Percentiles rank a stretch among this genome's conserved stretches.
Evolutionary conservation across 192 early-diverging fungal species (phyloP).

Genomic region (Coemansia sp.): DNA sequence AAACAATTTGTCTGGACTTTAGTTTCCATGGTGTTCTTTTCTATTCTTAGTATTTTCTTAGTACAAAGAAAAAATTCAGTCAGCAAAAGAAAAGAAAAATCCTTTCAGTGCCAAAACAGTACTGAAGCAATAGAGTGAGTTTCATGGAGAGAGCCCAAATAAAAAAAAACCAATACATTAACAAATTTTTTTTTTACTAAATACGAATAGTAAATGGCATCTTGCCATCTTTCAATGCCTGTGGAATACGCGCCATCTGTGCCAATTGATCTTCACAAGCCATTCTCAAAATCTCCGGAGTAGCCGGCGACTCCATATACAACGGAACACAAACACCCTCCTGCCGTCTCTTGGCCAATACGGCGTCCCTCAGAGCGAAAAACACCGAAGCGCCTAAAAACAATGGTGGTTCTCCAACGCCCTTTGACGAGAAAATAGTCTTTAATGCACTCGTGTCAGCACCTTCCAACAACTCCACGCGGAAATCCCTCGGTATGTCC

Average conservation of each 20-base stretch:
- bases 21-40: too few species aligned
- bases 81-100: too few species aligned
- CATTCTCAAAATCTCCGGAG: constrained; percentile 73
- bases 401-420: constrained; percentile 86
- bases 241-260: constrained; percentile 32
- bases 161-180: too few species aligned
- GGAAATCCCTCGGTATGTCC: constrained; percentile 82
- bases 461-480: constrained; percentile 66
- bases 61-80: too few species aligned
- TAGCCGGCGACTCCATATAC: constrained; percentile 74
- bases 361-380: constrained; percentile 79
- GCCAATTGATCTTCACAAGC: constrained; percentile 71
- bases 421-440: constrained; percentile 82
- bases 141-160: neutral
- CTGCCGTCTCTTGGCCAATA: constrained; percentile 64
- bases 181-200: neutral
- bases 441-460: constrained; percentile 60
- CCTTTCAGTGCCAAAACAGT: too few species aligned
- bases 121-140: too few species aligned
- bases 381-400: constrained; percentile 79
- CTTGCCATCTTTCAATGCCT: constrained; percentile 28
- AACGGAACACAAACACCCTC: constrained; percentile 57
- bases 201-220: constrained; percentile 42
- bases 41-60: too few species aligned
- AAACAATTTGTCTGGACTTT: too few species aligned